These are phyloP conservation scores for Russula sp. DNA, from an alignment of 768 basidiomycete genomes.

Conservation along the genomic window DNA sequence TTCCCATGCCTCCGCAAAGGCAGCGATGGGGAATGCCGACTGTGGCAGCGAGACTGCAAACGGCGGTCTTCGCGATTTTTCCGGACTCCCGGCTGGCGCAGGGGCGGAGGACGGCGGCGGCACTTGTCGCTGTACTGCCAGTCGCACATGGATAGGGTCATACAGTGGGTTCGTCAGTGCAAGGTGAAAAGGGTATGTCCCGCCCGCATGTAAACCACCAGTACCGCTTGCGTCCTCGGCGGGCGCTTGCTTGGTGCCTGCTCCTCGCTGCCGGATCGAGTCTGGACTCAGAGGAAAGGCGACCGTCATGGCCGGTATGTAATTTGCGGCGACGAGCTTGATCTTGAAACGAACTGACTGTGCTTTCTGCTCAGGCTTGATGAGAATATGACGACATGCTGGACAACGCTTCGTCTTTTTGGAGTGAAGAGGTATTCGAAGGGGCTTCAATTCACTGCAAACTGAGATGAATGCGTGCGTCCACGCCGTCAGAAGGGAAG, in stretches of 20 bases:
- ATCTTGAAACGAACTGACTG: constrained; percentile 95
- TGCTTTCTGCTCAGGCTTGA: constrained; percentile 97
- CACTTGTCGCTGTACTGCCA: constrained; percentile 71
- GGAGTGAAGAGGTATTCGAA: constrained; percentile 88
- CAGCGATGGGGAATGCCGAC: constrained; percentile 74
- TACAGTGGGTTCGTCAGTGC: constrained; percentile 93
- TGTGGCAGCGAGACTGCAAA: constrained; percentile 82
- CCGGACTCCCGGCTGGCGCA: constrained; percentile 42
- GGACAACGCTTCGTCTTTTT: constrained; percentile 97
- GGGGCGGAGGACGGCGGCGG: constrained; percentile 28
- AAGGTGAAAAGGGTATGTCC: constrained; percentile 84
- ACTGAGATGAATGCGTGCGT: constrained; percentile 11
- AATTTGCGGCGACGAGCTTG: constrained; percentile 93
- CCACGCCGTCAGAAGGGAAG: constrained; percentile 19
- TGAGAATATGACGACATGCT: constrained; percentile 90
- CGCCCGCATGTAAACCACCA: constrained; percentile 61
- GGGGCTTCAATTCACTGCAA: constrained; percentile 74
- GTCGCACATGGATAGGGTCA: constrained; percentile 89
- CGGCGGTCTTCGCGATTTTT: constrained; percentile 64
- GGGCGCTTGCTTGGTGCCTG: constrained; percentile 38
- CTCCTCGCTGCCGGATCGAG: constrained; percentile 38
- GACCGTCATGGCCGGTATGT: constrained; percentile 83
- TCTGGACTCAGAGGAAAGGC: constrained; percentile 53
- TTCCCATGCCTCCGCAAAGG: constrained; percentile 97
- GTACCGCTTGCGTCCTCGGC: constrained; percentile 41